Conservation (phyloP, 768 basidiomycete genomes). For the Xanthoconium stramineum region DNA sequence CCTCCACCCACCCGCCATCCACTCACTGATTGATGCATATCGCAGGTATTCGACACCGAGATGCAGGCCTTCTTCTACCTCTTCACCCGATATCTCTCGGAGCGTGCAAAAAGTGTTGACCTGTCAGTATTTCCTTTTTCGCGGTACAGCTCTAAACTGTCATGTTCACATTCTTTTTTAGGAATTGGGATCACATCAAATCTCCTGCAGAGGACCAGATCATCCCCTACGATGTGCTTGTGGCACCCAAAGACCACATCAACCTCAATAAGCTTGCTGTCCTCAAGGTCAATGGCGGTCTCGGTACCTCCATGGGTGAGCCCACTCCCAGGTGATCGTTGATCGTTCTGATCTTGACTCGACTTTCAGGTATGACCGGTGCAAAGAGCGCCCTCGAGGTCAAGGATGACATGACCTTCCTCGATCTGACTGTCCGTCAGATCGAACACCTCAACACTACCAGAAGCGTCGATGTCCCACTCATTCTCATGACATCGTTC, state of each 20-base stretch:
- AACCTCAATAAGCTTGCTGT: conserved; percentile 71
- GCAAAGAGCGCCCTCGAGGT: conserved; percentile 76
- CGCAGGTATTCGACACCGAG: conserved; percentile 70
- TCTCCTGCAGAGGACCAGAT: conserved; percentile 64
- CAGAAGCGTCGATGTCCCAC: conserved; percentile 64
- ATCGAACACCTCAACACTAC: conserved; percentile 68
- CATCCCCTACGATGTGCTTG: conserved; percentile 52
- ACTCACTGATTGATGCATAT: conserved; percentile 15
- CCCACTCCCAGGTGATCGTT: not conserved
- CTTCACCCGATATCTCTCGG: conserved; percentile 74
- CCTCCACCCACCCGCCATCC: not conserved
- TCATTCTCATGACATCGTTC: conserved; percentile 81
- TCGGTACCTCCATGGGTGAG: conserved; percentile 62
- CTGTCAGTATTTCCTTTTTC: conserved; percentile 49
- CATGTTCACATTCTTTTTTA: not conserved
- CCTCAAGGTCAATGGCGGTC: conserved; percentile 75
- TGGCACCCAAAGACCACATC: conserved; percentile 40
- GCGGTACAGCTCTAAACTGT: not conserved
- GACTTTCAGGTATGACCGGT: conserved; percentile 46
- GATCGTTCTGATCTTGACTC: not conserved
- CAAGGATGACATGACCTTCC: conserved; percentile 68
- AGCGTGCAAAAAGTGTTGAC: conserved; percentile 63
- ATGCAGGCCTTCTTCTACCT: conserved; percentile 85
- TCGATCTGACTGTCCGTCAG: conserved; percentile 62
- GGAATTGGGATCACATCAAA: conserved; percentile 49